Evolutionary conservation across 352 stramenopile genomes (phyloP).

Genomic region (Globisporangium perplexum): DNA sequence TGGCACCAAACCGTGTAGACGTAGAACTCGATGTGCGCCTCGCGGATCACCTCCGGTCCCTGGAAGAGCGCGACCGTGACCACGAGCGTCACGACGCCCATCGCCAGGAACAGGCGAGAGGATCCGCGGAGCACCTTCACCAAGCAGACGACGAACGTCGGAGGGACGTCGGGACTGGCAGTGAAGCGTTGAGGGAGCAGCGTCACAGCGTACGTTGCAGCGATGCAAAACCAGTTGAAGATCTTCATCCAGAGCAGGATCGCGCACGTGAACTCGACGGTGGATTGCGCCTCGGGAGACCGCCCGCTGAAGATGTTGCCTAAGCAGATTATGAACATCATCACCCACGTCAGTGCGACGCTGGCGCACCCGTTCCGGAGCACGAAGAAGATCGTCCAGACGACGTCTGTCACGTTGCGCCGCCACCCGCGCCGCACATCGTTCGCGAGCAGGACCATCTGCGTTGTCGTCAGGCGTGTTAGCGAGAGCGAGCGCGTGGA

Average conservation of each 20-base stretch:
- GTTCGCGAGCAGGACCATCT: neutral
- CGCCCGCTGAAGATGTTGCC: conserved; percentile 5
- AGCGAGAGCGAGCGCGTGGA: neutral
- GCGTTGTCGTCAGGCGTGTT: neutral
- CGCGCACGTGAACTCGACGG: neutral
- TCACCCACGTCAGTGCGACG: neutral
- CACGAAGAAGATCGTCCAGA: conserved; percentile 2
- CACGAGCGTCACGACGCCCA: neutral
- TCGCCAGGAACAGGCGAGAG: neutral
- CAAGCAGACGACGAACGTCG: conserved; percentile 5
- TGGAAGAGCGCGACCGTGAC: neutral
- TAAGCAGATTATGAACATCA: conserved; percentile 2
- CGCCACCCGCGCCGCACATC: neutral
- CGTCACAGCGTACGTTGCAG: conserved; percentile 1
- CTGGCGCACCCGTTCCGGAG: conserved; percentile 1
- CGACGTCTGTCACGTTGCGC: neutral
- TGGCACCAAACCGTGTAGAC: neutral
- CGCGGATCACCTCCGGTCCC: neutral
- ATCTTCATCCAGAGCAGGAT: conserved; percentile 6
- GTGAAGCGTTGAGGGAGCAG: conserved; percentile 1
- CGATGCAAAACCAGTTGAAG: conserved; percentile 5
- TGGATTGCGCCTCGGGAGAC: neutral
- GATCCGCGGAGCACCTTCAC: conserved; percentile 3
- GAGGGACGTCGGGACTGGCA: neutral
- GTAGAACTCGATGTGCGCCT: conserved; percentile 1